Base-by-base conservation (phyloP, 1,284 basidiomycete species). In the Neotropicomus parvogracilis region DNA sequence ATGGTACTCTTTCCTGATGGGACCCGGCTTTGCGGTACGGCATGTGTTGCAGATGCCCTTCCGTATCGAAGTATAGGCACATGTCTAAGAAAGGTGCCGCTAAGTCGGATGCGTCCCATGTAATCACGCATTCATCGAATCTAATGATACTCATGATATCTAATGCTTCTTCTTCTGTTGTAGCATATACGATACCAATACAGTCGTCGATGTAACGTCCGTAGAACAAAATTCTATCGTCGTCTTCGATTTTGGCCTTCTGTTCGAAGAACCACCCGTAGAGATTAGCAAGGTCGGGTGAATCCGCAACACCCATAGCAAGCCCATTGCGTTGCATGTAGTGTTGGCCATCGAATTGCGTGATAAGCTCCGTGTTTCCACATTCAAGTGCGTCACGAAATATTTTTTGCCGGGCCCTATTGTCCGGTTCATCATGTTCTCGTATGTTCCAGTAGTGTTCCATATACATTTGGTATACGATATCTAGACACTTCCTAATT, bases 141-240 rank as follows among this genome's bases (percentile, higher is more conserved):
- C 2, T 8, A 0, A 38, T 10, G 1, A 9, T 14, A 11, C 2
- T 8, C 3, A 38, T 11, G 11, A 38, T 38, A 0, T 31, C 12
- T 0, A 31, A 2, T 0, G 39, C 39, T 0, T 40, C 28, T 9
- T 31, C 11, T 9, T 21, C 40, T 9, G 1, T n/a, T 2, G 17
- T 3, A 2, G 41, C 41, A 1, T 36, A 44, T 0, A 55, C 48
- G 0, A 55, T 28, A 0, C 7, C 46, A 0, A 52, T 0, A 1
- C 42, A 44, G 4, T 55, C 44, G 19, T 55, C 28, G 19, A 55
- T 55, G 0, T 55, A 55, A 0, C 35, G 1, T 0, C 49, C 38
- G 0, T 55, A 55, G 2, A 44, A 55, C 1, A 36, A 1, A 1
- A 54, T 40, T 2, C 2, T 0, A 0, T 8, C 17, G 2, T 42